Percentiles rank a stretch among this genome's conserved stretches.
Conservation (phyloP, 2,329 filamentous ascomycete species). For the Fusarium sp. region DNA sequence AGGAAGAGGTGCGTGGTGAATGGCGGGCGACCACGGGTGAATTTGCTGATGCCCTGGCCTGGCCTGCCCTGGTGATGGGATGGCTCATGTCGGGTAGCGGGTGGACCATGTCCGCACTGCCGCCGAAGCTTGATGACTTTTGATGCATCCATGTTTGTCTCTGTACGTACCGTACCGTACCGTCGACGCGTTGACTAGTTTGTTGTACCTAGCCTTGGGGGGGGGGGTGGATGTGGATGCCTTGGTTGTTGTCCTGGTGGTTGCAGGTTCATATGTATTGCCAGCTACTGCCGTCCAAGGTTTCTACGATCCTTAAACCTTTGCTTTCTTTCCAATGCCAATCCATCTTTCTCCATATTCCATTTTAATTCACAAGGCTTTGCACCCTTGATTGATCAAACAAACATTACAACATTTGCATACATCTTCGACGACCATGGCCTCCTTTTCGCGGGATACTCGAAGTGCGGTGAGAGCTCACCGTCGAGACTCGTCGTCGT, state of each 20-base stretch:
- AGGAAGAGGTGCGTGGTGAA: conserved; percentile 7
- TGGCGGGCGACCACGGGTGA: conserved; percentile 15
- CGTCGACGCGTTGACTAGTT: not conserved
- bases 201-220: conserved; percentile 35
- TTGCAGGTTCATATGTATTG: conserved; percentile 31
- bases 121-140: conserved; percentile 22
- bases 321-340: conserved; percentile 31
- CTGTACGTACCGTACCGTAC: not conserved
- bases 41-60: conserved; percentile 12
- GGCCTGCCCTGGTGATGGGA: not conserved
- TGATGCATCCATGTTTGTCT: conserved; percentile 33
- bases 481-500: conserved; percentile 45
- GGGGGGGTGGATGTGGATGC: conserved; percentile 26
- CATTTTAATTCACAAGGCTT: conserved; percentile 21
- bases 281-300: conserved; percentile 29
- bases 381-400: conserved; percentile 6
- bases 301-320: conserved; percentile 10
- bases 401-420: not conserved
- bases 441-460: conserved; percentile 43
- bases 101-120: conserved; percentile 6
- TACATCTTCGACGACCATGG: conserved; percentile 30
- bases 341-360: conserved; percentile 20
- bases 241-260: conserved; percentile 23
- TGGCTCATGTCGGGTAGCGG: conserved; percentile 2
- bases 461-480: conserved; percentile 43